Base-by-base conservation (phyloP, 1,139 yeast species). In the Taphrina flavorubra region DNA sequence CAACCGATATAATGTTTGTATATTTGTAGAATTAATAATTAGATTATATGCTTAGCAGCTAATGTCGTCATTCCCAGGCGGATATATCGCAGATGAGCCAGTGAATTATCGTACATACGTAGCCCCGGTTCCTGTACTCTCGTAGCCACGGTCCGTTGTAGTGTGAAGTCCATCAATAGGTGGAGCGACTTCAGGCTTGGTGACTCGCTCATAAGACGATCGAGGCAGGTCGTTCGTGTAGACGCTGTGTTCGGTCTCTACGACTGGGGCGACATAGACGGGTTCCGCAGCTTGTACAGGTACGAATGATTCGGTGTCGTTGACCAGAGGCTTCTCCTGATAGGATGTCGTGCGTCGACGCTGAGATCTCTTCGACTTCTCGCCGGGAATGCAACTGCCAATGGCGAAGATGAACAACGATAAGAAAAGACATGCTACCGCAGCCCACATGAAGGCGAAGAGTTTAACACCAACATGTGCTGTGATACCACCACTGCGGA, bases 401-500 rank as follows among this genome's bases (percentile, higher is more conserved):
- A 75, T 71, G 75, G 77, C 75, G 72, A 76, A 75, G 67, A 78
- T 72, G 60, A 79, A 44, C 68, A 75, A 71, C 59, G 78, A 71
- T 40, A 85, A 69, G 46, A 84, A 71, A 65, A 84, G 76, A 73
- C 84, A 77, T 67, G 83, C 84, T 1, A 82, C 84, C 1, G 85
- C 78, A 20, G 89, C 81, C 94, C 94, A 88, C 65, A 86, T 77
- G 71, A 87, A 84, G 16, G 85, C 91, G 76, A 87, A 81, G 77
- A 85, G 79, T 71, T 84, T 84, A 49, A 81, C 81, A 49, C 92
- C 92, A 62, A 90, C 74, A 14, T 74, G 76, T 13, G 94, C 84
- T 25, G 71, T 65, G 65, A 77, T 75, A 56, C 86, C 87, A 49
- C 79, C 81, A 69, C 80, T 75, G 51, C 79, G 79, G 79, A 89